Base-by-base conservation (phyloP, 306 rosid species). In the Pachyrhizus erosus region DNA sequence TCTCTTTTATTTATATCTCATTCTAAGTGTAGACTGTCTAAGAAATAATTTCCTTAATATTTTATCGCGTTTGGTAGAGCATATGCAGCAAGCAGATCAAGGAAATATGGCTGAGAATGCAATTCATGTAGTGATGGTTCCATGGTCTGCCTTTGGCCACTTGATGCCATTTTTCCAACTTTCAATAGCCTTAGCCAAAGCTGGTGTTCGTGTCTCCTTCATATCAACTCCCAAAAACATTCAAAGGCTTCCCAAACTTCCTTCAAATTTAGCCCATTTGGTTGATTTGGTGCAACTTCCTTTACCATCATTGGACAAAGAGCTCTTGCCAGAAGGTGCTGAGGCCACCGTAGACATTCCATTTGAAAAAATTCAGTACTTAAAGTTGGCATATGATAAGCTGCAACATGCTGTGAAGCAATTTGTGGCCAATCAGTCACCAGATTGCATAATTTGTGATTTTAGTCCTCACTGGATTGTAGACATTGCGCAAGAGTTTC, bases 61-160 rank as follows among this genome's bases (percentile, higher is more conserved):
- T 39, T 9, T 39, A 3, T 39, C 43, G 4, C 1, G 11, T 39
- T 39, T 39, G 11, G 12, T 37, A 3, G 40, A 37, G 40, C 40
- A 42, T 42, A 43, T 23, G 37, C 37, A 71, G 76, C 13, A 26
- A 10, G 46, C 24, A 34, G 78, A 86, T 86, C 94, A 2, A 26
- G 15, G 18, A 83, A 73, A 84, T 39, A 39, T 78, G 87, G 80
- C 45, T 13, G 83, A 70, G 55, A 61, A 75, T 5, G 24, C 45
- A 52, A 52, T 61, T 62, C 79, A 76, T 12, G 83, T 75, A 1
- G 77, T 55, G 48, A 80, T 81, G 86, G n/a, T 85, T 54, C 86
- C 88, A 42, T 81, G 86, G 80, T 60, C 39, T n/a, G 88, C 85
- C 18, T 85, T 85, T 60, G 84, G 87, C 9, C 87, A 84, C 74